These are phyloP conservation scores for Mimosa pudica DNA, from an alignment of 306 rosid species.

Conservation along the genomic window DNA sequence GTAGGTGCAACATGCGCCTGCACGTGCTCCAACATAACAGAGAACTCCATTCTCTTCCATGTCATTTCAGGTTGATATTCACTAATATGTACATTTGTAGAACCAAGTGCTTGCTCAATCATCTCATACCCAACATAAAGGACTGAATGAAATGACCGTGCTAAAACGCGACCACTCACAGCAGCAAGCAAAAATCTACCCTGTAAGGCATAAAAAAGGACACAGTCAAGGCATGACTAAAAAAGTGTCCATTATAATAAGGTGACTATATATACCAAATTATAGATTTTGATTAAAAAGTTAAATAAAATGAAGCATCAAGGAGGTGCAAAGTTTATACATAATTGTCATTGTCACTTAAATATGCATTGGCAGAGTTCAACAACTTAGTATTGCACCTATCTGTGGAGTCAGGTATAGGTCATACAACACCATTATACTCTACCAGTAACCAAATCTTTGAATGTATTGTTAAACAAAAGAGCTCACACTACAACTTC, in stretches of 20 bases:
- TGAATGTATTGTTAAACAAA: too few species aligned
- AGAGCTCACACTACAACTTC: too few species aligned
- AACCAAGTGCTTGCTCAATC: constrained; percentile 90
- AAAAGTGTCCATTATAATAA: constrained; percentile 3
- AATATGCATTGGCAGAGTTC: not conserved
- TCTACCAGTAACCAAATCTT: too few species aligned
- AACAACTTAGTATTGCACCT: not conserved
- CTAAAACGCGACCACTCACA: constrained; percentile 92
- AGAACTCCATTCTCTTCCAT: constrained; percentile 87
- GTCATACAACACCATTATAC: too few species aligned
- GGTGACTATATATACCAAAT: constrained; percentile 14
- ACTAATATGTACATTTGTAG: constrained; percentile 58
- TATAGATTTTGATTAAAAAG: not conserved
- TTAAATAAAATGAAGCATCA: not conserved
- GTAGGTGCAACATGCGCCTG: constrained; percentile 99
- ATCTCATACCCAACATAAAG: constrained; percentile 90
- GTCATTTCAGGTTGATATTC: constrained; percentile 94
- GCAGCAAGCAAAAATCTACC: constrained; percentile 99
- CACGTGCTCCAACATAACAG: constrained; percentile 96
- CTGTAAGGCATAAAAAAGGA: constrained; percentile 53
- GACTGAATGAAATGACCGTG: constrained; percentile 93
- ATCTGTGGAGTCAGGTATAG: not conserved
- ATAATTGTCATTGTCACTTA: not conserved
- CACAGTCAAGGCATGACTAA: constrained; percentile 32
- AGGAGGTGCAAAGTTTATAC: not conserved